Conservation (phyloP, 805 yeast genomes). For the Cyberlindnera maclurae region DNA sequence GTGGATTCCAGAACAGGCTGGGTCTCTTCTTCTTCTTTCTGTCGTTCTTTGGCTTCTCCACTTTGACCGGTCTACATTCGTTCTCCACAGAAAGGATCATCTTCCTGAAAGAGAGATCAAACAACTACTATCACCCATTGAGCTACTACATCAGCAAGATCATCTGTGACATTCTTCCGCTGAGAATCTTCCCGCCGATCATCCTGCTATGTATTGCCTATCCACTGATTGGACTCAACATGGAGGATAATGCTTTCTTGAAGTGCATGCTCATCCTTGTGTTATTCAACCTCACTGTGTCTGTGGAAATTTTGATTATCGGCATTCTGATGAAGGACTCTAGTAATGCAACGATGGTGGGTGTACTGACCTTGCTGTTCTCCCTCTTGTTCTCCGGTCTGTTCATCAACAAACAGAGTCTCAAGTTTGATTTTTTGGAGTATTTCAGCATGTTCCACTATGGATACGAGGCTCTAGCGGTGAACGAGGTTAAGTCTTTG, state of each 20-base stretch:
- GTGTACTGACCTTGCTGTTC: constrained; percentile 76
- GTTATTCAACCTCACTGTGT: constrained; percentile 78
- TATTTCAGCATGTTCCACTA: constrained; percentile 89
- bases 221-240: constrained; percentile 83
- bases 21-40: constrained; percentile 89
- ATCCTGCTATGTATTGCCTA: constrained; percentile 73
- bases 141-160: constrained; percentile 84
- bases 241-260: constrained; percentile 67
- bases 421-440: constrained; percentile 65
- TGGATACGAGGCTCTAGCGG: constrained; percentile 87
- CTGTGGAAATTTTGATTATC: constrained; percentile 77
- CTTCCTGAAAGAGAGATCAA: constrained; percentile 88
- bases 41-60: constrained; percentile 89
- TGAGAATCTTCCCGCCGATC: constrained; percentile 88
- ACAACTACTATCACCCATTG: constrained; percentile 84
- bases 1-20: constrained; percentile 93
- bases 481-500: constrained; percentile 86
- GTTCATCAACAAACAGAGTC: constrained; percentile 73
- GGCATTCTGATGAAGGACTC: constrained; percentile 86
- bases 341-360: constrained; percentile 85
- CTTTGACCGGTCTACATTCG: constrained; percentile 85
- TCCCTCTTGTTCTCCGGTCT: constrained; percentile 90
- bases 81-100: constrained; percentile 85
- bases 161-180: constrained; percentile 85
- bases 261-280: constrained; percentile 65